Conservation (phyloP, 768 basidiomycete genomes). For the Lenzites betulinus region DNA sequence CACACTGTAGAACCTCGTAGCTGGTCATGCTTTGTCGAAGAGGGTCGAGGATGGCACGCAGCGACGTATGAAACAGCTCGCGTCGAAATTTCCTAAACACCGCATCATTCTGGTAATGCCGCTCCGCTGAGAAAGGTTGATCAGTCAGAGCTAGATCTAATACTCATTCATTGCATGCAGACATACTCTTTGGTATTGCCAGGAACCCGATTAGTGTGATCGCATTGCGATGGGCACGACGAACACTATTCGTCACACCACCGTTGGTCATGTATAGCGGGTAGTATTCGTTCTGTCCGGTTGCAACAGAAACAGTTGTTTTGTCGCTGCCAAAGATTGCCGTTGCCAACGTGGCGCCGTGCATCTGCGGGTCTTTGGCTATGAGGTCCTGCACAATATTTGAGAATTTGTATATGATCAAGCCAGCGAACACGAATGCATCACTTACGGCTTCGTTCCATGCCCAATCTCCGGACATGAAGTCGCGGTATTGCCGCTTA, state of each 20-base stretch:
- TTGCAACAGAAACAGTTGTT: conserved; percentile 29
- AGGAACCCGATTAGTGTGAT: conserved; percentile 20
- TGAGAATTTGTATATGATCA: background rate
- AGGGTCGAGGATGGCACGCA: conserved; percentile 10
- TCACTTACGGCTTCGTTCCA: background rate
- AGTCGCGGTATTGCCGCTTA: background rate
- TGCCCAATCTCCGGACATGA: background rate
- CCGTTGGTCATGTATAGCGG: conserved; percentile 24
- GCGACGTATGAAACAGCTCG: conserved; percentile 19
- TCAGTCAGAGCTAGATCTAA: too few relatives aligned
- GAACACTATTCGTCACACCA: conserved; percentile 18
- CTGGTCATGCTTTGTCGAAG: too few relatives aligned
- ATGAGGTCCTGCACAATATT: background rate
- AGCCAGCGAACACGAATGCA: background rate
- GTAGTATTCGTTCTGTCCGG: conserved; percentile 27
- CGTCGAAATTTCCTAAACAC: too few relatives aligned
- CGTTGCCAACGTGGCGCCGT: background rate
- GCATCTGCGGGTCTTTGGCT: background rate
- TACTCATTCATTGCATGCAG: too few relatives aligned
- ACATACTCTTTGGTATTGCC: conserved; percentile 22
- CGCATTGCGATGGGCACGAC: conserved; percentile 18
- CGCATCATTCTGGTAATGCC: too few relatives aligned
- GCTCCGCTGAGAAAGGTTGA: conserved; percentile 1
- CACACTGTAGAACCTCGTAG: too few relatives aligned
- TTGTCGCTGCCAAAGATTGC: conserved; percentile 28